phyloP scores from a whole-genome alignment of 768 basidiomycete genomes.

The Russula emetica region DNA sequence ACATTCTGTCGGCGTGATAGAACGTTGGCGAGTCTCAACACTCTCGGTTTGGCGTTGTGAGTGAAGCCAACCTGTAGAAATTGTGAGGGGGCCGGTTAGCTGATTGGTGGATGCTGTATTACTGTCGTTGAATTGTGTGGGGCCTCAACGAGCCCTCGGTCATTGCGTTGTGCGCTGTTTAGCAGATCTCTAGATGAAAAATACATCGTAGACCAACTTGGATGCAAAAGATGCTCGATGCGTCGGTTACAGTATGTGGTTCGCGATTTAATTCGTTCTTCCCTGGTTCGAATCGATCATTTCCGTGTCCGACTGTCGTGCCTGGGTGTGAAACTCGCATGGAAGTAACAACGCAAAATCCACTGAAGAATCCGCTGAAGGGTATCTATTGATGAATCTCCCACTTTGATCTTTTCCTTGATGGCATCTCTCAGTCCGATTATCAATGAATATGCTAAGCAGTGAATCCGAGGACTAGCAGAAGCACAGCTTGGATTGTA shows the following conservation, averaged over 20 bases:
- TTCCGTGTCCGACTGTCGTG: neutral
- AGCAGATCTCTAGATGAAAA: slow-evolving; percentile 9
- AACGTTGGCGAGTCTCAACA: slow-evolving; percentile 49
- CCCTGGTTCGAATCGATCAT: slow-evolving; percentile 5
- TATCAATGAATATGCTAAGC: slow-evolving; percentile 43
- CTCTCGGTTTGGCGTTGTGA: slow-evolving; percentile 35
- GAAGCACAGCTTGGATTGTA: slow-evolving; percentile 59
- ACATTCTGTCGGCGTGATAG: slow-evolving; percentile 51
- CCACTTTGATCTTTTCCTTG: neutral
- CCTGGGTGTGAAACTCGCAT: neutral
- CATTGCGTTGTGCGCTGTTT: slow-evolving; percentile 8
- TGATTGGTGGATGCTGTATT: slow-evolving; percentile 19
- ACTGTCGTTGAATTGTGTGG: slow-evolving; percentile 26
- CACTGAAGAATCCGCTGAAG: too few species aligned
- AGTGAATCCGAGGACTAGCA: slow-evolving; percentile 42
- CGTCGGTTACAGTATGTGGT: neutral
- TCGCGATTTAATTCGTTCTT: neutral
- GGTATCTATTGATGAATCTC: neutral
- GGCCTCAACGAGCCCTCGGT: slow-evolving; percentile 58
- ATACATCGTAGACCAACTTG: neutral
- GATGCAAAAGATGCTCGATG: too few species aligned
- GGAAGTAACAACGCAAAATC: too few species aligned
- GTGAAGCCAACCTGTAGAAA: slow-evolving; percentile 7
- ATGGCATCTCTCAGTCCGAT: slow-evolving; percentile 37
- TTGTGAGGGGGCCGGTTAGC: slow-evolving; percentile 16